phyloP scores from a whole-genome alignment of 2,329 filamentous ascomycete species.

The Tolypocladium paradoxum region DNA sequence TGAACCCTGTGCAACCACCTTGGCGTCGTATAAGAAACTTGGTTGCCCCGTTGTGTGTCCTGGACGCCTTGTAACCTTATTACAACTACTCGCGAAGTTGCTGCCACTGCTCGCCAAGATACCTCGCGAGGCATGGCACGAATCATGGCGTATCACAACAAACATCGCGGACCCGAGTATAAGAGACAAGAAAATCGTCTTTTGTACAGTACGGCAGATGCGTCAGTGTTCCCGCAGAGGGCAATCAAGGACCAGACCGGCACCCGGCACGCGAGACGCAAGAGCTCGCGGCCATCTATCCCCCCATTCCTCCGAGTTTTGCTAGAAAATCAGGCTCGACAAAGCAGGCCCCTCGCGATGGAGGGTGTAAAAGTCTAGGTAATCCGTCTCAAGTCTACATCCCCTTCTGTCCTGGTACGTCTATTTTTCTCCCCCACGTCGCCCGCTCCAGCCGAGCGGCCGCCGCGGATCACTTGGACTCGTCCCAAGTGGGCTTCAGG shows the following conservation, averaged over 20 bases:
- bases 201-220: not conserved
- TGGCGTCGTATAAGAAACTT: not conserved
- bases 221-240: not conserved
- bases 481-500: conserved; percentile 47
- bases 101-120: not conserved
- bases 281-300: not conserved
- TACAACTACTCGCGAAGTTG: not conserved
- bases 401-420: not conserved
- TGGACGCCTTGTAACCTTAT: not conserved
- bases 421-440: not conserved
- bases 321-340: not conserved
- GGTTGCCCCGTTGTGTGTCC: not conserved
- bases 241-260: not conserved
- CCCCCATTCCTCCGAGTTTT: not conserved
- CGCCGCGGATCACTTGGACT: conserved; percentile 13
- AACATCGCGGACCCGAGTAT: not conserved
- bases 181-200: not conserved
- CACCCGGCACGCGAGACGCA: not conserved
- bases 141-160: not conserved
- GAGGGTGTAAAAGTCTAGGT: not conserved
- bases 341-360: not conserved
- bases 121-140: too few relatives aligned
- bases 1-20: not conserved
- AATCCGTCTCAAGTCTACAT: not conserved
- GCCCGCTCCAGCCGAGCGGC: not conserved